phyloP scores from a whole-genome alignment of 768 basidiomycete genomes.

The Boletus rubropictus region DNA sequence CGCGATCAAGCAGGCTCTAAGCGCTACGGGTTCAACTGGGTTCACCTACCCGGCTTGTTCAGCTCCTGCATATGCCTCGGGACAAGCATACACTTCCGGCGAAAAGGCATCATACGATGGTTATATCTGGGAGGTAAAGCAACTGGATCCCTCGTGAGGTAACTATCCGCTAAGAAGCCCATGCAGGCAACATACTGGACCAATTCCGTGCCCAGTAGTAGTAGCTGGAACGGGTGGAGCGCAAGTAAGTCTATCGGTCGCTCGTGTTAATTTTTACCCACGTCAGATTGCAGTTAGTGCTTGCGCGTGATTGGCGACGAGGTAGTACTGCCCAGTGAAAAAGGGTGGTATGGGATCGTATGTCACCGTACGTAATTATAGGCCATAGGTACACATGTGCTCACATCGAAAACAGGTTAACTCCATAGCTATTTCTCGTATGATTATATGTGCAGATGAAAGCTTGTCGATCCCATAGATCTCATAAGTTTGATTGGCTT shows the following conservation, averaged over 20 bases:
- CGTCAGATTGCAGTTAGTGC: constrained; percentile 16
- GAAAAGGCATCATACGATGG: constrained; percentile 50
- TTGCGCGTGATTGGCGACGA: constrained; percentile 13
- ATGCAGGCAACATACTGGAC: constrained; percentile 58
- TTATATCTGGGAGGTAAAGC: constrained; percentile 57
- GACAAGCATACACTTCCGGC: constrained; percentile 46
- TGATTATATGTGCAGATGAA: no score
- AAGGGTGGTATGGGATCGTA: no score
- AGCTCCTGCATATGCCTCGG: constrained; percentile 47
- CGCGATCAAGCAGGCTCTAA: constrained; percentile 54
- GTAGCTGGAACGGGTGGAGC: constrained; percentile 56
- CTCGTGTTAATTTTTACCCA: not conserved
- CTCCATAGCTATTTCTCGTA: no score
- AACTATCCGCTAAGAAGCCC: not conserved
- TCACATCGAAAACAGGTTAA: no score
- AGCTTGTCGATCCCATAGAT: no score
- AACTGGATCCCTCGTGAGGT: not conserved
- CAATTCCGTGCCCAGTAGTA: constrained; percentile 40
- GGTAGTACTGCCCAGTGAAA: no score
- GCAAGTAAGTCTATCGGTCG: constrained; percentile 41
- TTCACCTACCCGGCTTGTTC: constrained; percentile 61
- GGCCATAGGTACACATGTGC: no score
- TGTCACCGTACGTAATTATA: no score
- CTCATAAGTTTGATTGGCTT: no score
- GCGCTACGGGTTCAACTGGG: constrained; percentile 59